phyloP scores from a whole-genome alignment of 805 yeast species.

The Pachysolen tannophilus region DNA sequence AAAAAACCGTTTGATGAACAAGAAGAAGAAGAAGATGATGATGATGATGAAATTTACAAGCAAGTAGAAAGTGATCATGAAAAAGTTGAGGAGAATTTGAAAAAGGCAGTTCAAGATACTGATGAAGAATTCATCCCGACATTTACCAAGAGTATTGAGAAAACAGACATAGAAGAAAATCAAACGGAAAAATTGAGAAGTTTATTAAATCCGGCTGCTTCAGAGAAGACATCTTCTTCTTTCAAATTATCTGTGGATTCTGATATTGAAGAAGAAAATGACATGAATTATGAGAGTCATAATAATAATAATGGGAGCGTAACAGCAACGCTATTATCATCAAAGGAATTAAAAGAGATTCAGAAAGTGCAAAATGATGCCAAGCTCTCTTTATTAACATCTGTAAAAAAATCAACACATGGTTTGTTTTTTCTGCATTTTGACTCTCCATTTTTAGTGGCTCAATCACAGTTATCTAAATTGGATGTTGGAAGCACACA shows the following conservation, averaged over 20 bases:
- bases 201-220: constrained; percentile 24
- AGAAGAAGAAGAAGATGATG: constrained; percentile 16
- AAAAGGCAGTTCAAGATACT: constrained; percentile 7
- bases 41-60: constrained; percentile 17
- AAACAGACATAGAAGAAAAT: constrained; percentile 9
- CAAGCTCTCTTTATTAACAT: background rate
- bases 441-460: constrained; percentile 78
- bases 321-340: constrained; percentile 10
- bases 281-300: constrained; percentile 39
- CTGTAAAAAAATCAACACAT: constrained; percentile 7
- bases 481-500: constrained; percentile 25
- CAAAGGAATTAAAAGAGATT: constrained; percentile 4
- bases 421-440: constrained; percentile 77
- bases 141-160: constrained; percentile 11
- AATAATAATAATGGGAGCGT: constrained; percentile 15
- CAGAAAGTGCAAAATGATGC: constrained; percentile 1
- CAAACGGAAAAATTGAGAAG: constrained; percentile 28
- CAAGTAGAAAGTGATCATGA: constrained; percentile 12
- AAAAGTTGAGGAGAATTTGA: constrained; percentile 12
- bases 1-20: constrained; percentile 11
- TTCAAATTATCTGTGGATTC: constrained; percentile 16
- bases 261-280: constrained; percentile 17
- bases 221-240: constrained; percentile 1
- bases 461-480: constrained; percentile 75
- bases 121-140: constrained; percentile 29